These are phyloP conservation scores for Solanum pimpinellifolium DNA, from an alignment of 257 asterid genomes.

Conservation along the genomic window DNA sequence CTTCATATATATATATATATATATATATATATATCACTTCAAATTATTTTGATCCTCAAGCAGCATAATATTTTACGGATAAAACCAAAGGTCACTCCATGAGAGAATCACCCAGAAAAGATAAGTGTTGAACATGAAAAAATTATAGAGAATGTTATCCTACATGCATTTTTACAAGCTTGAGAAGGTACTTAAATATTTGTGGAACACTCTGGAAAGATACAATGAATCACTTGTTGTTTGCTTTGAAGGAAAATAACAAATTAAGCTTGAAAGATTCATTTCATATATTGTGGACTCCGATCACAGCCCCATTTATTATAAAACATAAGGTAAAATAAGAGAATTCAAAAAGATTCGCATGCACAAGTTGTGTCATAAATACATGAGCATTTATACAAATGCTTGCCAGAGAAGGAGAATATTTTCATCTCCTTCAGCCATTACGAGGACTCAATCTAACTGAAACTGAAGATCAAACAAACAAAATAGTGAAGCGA, in stretches of 20 bases:
- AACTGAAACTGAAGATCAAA: background rate
- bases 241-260: background rate
- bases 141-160: background rate
- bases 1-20: no score
- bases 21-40: background rate
- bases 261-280: no score
- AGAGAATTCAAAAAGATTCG: no score
- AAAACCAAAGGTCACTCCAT: background rate
- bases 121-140: background rate
- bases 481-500: background rate
- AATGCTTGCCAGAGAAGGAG: background rate
- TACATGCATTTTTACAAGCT: background rate
- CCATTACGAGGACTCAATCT: background rate
- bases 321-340: no score
- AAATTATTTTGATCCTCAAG: background rate
- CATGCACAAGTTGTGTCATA: background rate
- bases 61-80: background rate
- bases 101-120: background rate
- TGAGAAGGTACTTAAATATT: background rate
- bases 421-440: background rate
- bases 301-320: no score
- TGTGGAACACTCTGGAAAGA: background rate
- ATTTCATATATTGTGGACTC: no score
- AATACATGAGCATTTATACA: background rate
- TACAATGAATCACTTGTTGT: background rate